Conservation (phyloP, 2,329 filamentous ascomycete genomes). For the Epichloe sp. region DNA sequence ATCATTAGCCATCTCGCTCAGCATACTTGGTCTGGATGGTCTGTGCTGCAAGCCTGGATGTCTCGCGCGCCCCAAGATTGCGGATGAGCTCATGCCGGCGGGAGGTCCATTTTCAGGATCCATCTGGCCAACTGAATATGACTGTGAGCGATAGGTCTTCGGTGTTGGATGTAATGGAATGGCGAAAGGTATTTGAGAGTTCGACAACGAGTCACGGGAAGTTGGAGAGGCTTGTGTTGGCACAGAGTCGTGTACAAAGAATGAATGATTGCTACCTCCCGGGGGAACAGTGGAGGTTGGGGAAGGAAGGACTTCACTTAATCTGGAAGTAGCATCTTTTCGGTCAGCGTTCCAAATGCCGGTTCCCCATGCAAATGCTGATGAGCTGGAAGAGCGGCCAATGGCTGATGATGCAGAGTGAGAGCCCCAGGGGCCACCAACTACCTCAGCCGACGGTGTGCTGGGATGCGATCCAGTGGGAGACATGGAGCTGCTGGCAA, state of each 20-base stretch:
- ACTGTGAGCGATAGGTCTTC: slow-evolving; percentile 90
- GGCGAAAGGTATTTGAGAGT: slow-evolving; percentile 65
- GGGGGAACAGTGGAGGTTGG: slow-evolving; percentile 52
- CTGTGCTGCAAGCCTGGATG: slow-evolving; percentile 65
- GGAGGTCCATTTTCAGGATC: slow-evolving; percentile 48
- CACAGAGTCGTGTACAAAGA: slow-evolving; percentile 34
- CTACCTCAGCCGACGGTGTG: slow-evolving; percentile 58
- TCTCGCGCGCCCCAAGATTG: slow-evolving; percentile 39
- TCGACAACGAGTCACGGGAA: slow-evolving; percentile 39
- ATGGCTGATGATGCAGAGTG: slow-evolving; percentile 35
- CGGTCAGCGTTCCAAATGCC: slow-evolving; percentile 74
- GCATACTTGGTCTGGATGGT: slow-evolving; percentile 64
- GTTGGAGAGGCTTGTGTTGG: slow-evolving; percentile 36
- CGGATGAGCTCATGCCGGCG: slow-evolving; percentile 30
- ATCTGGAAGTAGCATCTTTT: slow-evolving; percentile 61
- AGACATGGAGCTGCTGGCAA: slow-evolving; percentile 64
- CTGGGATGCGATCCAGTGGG: slow-evolving; percentile 69
- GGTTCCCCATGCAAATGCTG: slow-evolving; percentile 55
- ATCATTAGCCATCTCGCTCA: slow-evolving; percentile 58
- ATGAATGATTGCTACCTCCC: slow-evolving; percentile 28
- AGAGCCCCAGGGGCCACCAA: slow-evolving; percentile 39
- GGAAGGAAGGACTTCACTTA: slow-evolving; percentile 63
- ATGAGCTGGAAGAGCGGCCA: slow-evolving; percentile 29
- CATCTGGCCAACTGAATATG: slow-evolving; percentile 86
- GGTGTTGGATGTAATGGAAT: slow-evolving; percentile 82